These are phyloP conservation scores for Diaporthe batatas DNA, from an alignment of 2,329 filamentous ascomycete genomes.

Conservation along the genomic window DNA sequence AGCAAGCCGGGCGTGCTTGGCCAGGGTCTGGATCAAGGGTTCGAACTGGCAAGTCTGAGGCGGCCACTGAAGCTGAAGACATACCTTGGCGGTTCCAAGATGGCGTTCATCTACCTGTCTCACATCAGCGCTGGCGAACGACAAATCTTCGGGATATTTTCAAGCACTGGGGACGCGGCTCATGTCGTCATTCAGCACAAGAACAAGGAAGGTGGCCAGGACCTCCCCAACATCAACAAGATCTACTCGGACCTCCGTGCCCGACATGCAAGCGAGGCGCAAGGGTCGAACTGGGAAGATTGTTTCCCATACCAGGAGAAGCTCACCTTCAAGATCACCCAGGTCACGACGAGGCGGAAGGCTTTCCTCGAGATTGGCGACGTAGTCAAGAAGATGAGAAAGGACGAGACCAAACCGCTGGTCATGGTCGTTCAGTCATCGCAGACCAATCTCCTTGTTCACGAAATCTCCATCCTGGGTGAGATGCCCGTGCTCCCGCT, in stretches of 20 bases:
- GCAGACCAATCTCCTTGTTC: constrained; percentile 82
- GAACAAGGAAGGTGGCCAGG: constrained; percentile 80
- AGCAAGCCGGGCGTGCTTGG: constrained; percentile 90
- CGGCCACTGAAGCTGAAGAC: constrained; percentile 72
- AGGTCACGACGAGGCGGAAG: constrained; percentile 91
- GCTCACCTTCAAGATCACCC: constrained; percentile 85
- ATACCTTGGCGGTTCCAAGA: constrained; percentile 80
- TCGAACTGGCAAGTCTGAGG: constrained; percentile 84
- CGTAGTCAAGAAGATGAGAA: constrained; percentile 88
- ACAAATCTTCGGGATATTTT: constrained; percentile 95
- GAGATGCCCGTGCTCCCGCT: constrained; percentile 89
- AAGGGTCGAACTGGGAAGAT: constrained; percentile 80
- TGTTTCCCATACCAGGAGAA: constrained; percentile 90
- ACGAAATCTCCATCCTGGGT: constrained; percentile 85
- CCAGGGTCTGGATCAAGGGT: constrained; percentile 92
- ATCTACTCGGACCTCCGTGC: constrained; percentile 85
- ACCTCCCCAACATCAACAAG: constrained; percentile 89
- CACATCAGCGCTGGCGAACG: constrained; percentile 92
- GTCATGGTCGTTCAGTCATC: constrained; percentile 93
- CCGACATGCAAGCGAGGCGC: constrained; percentile 72
- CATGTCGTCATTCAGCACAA: constrained; percentile 91
- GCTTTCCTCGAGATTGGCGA: constrained; percentile 90
- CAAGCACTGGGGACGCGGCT: constrained; percentile 82
- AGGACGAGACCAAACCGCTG: constrained; percentile 83
- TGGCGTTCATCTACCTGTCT: constrained; percentile 92